Conservation (phyloP, 1,284 basidiomycete genomes). For the Megacollybia platyphylla region DNA sequence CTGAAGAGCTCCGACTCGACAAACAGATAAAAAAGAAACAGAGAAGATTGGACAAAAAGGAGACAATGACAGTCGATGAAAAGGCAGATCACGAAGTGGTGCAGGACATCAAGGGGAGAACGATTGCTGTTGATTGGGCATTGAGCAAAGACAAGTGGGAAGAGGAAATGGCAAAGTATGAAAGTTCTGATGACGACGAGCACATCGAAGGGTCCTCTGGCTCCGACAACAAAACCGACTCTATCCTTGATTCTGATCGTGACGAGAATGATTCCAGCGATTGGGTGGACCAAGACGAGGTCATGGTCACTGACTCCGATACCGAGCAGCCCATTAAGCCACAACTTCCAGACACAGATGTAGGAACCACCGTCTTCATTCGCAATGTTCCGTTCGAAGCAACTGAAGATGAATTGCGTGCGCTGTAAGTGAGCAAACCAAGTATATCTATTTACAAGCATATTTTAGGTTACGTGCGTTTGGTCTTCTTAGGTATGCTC, state of each 20-base stretch:
- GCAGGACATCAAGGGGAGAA: conserved; percentile 38
- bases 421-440: conserved; percentile 39
- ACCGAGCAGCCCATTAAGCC: conserved; percentile 52
- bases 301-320: conserved; percentile 24
- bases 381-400: conserved; percentile 91
- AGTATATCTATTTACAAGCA: not conserved
- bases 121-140: conserved; percentile 95
- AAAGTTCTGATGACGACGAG: conserved; percentile 22
- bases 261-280: conserved; percentile 18
- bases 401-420: conserved; percentile 81
- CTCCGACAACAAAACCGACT: conserved; percentile 11
- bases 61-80: conserved; percentile 19
- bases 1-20: conserved; percentile 48
- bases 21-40: conserved; percentile 52
- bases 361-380: conserved; percentile 88
- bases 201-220: conserved; percentile 25
- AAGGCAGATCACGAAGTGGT: conserved; percentile 20
- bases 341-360: conserved; percentile 65
- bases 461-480: conserved; percentile 71
- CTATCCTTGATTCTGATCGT: conserved; percentile 12
- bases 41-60: conserved; percentile 15
- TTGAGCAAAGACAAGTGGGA: conserved; percentile 90
- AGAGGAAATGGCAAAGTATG: conserved; percentile 54
- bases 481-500: conserved; percentile 88
- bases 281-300: conserved; percentile 22